Evolutionary conservation across 2,329 filamentous ascomycete species (phyloP), one percentile per base, ranked within the genome.

Genomic region (Aspergillus sp.): DNA sequence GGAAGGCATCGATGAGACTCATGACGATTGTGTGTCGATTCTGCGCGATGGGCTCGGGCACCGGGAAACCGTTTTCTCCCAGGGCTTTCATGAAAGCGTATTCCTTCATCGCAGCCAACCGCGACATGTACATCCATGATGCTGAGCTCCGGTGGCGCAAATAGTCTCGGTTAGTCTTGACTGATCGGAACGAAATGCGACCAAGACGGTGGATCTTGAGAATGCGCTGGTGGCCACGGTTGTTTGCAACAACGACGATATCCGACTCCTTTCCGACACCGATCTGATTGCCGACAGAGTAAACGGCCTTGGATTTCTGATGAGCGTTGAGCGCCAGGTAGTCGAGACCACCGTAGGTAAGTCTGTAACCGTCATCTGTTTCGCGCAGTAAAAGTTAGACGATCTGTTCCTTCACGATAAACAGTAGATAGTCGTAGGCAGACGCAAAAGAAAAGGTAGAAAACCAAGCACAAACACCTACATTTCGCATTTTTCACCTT

Each of bases 221-320:
- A 11, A 98, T 86, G 48, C 80, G 77, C 64, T 96, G 90, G 13
- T 74, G 73, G 45, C 89, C 90, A 5, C 77, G 78, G 41, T 89
- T 77, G 58, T 90, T 83, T 43, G 93, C 91, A 39, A 95, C 90
- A 45, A 97, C 85, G 67, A 94, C 87, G 61, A 98, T 97, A 62
- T 98, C 93, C 56, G 88, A 95, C 71, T 98, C 93, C 67, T 98
- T 98, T 42, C 93, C 93, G 3, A 97, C 90, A 38, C 94, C 93
- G 52, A 98, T 88, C 60, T 94, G 87, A 66, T 86, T 93, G 42
- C 93, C 93, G 4, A 97, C 88, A 54, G 88, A 94, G 77, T 95
- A 97, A 33, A 97, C 79, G 44, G 79, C 80, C 56, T 86, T 85
- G 52, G 82, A 77, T 57, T 87, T 86, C 45, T 90, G 85, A 65